phyloP scores from a whole-genome alignment of 1,139 yeast species.

The Kodamaea sp. region DNA sequence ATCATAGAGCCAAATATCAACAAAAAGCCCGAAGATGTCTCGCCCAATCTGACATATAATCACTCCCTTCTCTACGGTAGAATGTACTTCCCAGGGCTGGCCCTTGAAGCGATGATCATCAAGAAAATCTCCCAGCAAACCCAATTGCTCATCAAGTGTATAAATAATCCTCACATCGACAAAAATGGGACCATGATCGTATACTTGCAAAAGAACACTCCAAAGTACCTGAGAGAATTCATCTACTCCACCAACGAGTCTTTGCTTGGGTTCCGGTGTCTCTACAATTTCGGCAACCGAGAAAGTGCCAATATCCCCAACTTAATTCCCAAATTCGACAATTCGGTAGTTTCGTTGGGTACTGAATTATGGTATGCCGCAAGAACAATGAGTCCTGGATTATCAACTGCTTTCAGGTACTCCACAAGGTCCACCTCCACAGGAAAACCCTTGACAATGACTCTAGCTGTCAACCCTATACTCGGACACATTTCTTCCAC shows the following conservation, averaged over 20 bases:
- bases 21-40: not conserved
- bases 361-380: slow-evolving; percentile 91
- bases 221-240: slow-evolving; percentile 69
- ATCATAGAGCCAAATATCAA: slow-evolving; percentile 48
- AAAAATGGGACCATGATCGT: slow-evolving; percentile 63
- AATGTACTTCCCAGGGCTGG: slow-evolving; percentile 85
- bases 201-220: slow-evolving; percentile 69
- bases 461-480: slow-evolving; percentile 84
- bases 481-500: slow-evolving; percentile 90
- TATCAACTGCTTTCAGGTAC: slow-evolving; percentile 83
- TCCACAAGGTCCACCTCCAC: slow-evolving; percentile 84
- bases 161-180: slow-evolving; percentile 66
- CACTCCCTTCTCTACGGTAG: slow-evolving; percentile 63
- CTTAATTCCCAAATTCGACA: slow-evolving; percentile 42
- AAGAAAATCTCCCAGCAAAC: slow-evolving; percentile 60
- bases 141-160: slow-evolving; percentile 72
- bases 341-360: slow-evolving; percentile 67
- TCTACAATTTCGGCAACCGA: slow-evolving; percentile 64
- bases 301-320: slow-evolving; percentile 27
- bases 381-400: slow-evolving; percentile 76
- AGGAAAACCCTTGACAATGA: slow-evolving; percentile 86
- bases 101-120: slow-evolving; percentile 85
- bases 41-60: not conserved
- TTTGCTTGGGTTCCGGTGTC: slow-evolving; percentile 76
- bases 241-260: slow-evolving; percentile 89